phyloP scores from a whole-genome alignment of 108 stramenopile species.

The Thalassiosira profunda region DNA sequence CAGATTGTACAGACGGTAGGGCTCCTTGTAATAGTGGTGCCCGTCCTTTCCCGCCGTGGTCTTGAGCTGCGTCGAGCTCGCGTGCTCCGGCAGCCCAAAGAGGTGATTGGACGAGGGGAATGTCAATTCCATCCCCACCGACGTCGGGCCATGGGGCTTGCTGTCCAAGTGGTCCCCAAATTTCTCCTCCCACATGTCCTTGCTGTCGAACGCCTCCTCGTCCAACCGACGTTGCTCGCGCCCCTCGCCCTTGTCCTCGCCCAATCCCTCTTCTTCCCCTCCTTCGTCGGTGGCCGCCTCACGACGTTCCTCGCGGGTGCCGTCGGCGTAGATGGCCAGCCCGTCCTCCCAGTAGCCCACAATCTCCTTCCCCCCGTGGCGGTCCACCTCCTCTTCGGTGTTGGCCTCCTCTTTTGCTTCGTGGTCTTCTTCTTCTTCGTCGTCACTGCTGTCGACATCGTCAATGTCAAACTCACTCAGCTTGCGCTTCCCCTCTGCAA shows the following conservation, averaged over 20 bases:
- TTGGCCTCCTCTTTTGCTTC: constrained; percentile 20
- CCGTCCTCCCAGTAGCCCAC: constrained; percentile 96
- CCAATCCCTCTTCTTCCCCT: constrained; percentile 38
- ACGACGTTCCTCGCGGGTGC: constrained; percentile 80
- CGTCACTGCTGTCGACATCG: constrained; percentile 1
- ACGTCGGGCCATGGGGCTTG: constrained; percentile 94
- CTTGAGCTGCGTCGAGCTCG: constrained; percentile 87
- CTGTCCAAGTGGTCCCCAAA: constrained; percentile 92
- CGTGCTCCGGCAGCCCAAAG: constrained; percentile 99
- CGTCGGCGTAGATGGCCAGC: constrained; percentile 90
- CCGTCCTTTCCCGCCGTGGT: constrained; percentile 74
- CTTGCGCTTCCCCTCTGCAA: too few species aligned
- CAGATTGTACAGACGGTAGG: constrained; percentile 98
- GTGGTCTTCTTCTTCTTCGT: constrained; percentile 39
- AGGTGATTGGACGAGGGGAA: constrained; percentile 87
- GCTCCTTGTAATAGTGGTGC: constrained; percentile 85
- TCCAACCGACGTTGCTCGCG: constrained; percentile 64
- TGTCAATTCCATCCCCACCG: constrained; percentile 94
- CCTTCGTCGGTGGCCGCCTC: constrained; percentile 21
- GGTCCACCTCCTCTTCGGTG: constrained; percentile 37
- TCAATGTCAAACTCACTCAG: too few species aligned
- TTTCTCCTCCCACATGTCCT: constrained; percentile 95
- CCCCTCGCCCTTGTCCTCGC: constrained; percentile 52
- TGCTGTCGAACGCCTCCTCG: constrained; percentile 65
- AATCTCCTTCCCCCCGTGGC: constrained; percentile 82